Evolutionary conservation across 495 filamentous ascomycete species (phyloP).

Genomic region (Neurospora sp.): DNA sequence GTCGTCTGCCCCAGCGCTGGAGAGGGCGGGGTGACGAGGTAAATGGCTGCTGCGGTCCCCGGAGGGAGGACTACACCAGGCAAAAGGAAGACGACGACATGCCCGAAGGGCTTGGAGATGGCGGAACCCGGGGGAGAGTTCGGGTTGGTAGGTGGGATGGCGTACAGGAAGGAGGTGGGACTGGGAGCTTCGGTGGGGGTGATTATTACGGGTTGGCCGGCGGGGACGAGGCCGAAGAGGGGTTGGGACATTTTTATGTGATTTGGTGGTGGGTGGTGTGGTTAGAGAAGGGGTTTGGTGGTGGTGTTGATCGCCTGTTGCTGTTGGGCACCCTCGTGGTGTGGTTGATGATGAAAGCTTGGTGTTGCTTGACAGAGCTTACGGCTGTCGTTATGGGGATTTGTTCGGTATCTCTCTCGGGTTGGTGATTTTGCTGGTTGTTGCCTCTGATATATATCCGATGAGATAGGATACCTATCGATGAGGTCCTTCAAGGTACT

Average conservation of each 20-base stretch:
- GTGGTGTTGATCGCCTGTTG: not conserved
- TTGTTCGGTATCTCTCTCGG: not conserved
- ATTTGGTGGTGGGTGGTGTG: not conserved
- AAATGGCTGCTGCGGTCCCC: slow-evolving; percentile 77
- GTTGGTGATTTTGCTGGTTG: not conserved
- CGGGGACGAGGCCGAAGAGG: slow-evolving; percentile 40
- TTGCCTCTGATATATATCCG: not conserved
- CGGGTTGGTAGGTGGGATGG: slow-evolving; percentile 23
- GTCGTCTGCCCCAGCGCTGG: slow-evolving; percentile 4
- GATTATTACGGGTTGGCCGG: slow-evolving; percentile 38
- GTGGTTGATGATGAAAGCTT: not conserved
- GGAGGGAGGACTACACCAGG: slow-evolving; percentile 65
- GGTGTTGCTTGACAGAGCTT: not conserved
- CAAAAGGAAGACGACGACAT: slow-evolving; percentile 83
- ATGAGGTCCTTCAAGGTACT: not conserved
- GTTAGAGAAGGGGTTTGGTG: not conserved
- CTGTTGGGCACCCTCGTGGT: not conserved
- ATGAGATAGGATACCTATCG: not conserved
- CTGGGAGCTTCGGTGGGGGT: slow-evolving; percentile 30
- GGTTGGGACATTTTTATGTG: slow-evolving; percentile 18
- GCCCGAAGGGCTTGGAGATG: slow-evolving; percentile 44
- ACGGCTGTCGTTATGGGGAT: not conserved
- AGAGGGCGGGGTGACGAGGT: slow-evolving; percentile 47
- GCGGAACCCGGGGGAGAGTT: not conserved
- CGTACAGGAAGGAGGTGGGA: slow-evolving; percentile 33